A percentile compares a stretch with the other conserved stretches of the same genome.
phyloP scores from a whole-genome alignment of 805 yeast genomes.

The Kluyveromyces wickerhamii region DNA sequence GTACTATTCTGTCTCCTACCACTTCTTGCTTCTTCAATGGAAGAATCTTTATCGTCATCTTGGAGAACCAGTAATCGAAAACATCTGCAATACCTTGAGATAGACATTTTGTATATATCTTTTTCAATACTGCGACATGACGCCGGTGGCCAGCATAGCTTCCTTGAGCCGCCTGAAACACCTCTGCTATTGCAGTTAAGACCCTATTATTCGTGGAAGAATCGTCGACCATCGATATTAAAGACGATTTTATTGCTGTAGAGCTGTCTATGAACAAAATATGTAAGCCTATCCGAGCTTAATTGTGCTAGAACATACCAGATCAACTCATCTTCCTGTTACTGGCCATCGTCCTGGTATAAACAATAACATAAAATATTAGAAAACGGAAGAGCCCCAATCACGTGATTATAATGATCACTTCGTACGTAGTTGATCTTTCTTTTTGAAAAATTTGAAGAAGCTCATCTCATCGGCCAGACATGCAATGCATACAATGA shows the following conservation, averaged over 20 bases:
- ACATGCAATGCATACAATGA: too few relatives aligned
- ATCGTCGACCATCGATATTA: too few relatives aligned
- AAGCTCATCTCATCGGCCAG: conserved; percentile 5
- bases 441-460: conserved; percentile 6
- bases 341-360: too few relatives aligned
- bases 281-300: too few relatives aligned
- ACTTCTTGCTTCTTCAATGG: conserved; percentile 61
- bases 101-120: conserved; percentile 48
- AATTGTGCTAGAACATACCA: too few relatives aligned
- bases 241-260: too few relatives aligned
- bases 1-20: conserved; percentile 69
- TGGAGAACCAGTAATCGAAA: conserved; percentile 54
- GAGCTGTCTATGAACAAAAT: too few relatives aligned
- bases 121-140: conserved; percentile 54
- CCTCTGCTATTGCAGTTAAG: conserved; percentile 46
- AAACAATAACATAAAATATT: too few relatives aligned
- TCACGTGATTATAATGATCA: too few relatives aligned
- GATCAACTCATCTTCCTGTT: too few relatives aligned
- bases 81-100: conserved; percentile 45
- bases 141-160: conserved; percentile 71
- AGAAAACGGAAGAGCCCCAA: too few relatives aligned
- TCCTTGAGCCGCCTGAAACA: conserved; percentile 73
- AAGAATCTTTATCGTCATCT: conserved; percentile 55
- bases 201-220: conserved; percentile 24
- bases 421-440: neutral